Percentiles rank a stretch among this genome's conserved stretches.
These are phyloP conservation scores for Fusarium sp. DNA, from an alignment of 2,329 filamentous ascomycete genomes.

Conservation along the genomic window DNA sequence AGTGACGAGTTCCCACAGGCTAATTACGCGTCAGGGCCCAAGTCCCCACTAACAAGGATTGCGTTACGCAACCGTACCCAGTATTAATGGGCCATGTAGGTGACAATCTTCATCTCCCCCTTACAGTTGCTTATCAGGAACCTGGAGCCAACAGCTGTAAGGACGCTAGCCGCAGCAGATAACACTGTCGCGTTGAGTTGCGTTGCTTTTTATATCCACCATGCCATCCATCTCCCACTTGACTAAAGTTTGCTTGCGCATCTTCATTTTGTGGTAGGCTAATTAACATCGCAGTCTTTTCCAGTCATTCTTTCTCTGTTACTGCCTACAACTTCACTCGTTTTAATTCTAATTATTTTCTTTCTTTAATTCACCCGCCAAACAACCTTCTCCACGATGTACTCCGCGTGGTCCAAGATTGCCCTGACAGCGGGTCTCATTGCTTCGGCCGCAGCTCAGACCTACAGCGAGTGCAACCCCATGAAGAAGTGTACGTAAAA, in stretches of 20 bases:
- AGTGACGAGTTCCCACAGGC: neutral
- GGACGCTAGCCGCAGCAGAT: conserved; percentile 19
- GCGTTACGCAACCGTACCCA: conserved; percentile 27
- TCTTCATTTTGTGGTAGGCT: conserved; percentile 14
- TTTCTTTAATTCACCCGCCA: neutral
- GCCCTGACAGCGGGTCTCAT: conserved; percentile 28
- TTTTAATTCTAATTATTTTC: conserved; percentile 9
- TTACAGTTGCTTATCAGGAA: conserved; percentile 22
- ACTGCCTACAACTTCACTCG: conserved; percentile 2
- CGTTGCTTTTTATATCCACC: conserved; percentile 24
- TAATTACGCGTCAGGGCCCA: conserved; percentile 23
- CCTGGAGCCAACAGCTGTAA: conserved; percentile 1
- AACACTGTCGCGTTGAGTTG: conserved; percentile 1
- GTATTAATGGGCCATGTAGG: conserved; percentile 7
- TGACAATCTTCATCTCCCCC: conserved; percentile 33
- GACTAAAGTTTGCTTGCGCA: conserved; percentile 21
- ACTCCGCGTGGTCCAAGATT: conserved; percentile 13
- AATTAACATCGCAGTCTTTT: conserved; percentile 22
- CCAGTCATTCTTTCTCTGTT: conserved; percentile 18
- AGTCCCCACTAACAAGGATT: conserved; percentile 23
- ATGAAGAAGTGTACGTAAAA: conserved; percentile 35
- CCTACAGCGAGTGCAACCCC: conserved; percentile 40
- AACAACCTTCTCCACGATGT: conserved; percentile 9
- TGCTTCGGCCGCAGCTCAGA: conserved; percentile 34
- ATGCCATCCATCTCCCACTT: conserved; percentile 23